These are phyloP conservation scores for Pseudocercospora pini-densiflorae DNA, from an alignment of 2,329 filamentous ascomycete species.

Conservation along the genomic window DNA sequence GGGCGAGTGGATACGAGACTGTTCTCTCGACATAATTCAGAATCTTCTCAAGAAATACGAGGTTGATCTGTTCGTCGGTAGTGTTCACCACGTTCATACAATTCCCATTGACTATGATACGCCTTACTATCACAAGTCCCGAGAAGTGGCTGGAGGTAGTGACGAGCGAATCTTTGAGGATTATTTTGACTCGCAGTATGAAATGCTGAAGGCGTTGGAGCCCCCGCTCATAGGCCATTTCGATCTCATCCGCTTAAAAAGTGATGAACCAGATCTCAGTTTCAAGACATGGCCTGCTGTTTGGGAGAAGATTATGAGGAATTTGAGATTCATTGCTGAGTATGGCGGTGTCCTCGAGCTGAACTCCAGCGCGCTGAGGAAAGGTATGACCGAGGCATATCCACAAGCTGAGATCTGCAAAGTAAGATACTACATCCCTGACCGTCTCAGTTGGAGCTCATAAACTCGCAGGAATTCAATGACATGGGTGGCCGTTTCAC, in stretches of 20 bases:
- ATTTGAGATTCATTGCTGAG: constrained; percentile 69
- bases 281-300: constrained; percentile 53
- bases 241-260: constrained; percentile 84
- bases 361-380: constrained; percentile 84
- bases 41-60: constrained; percentile 62
- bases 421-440: constrained; percentile 50
- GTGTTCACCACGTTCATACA: constrained; percentile 84
- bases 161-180: constrained; percentile 77
- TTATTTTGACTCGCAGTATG: constrained; percentile 87
- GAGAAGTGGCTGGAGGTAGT: constrained; percentile 59
- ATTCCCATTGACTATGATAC: constrained; percentile 88
- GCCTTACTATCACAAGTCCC: constrained; percentile 68
- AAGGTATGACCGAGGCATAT: constrained; percentile 90
- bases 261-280: constrained; percentile 67
- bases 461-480: constrained; percentile 65
- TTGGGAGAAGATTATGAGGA: constrained; percentile 75
- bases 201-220: constrained; percentile 73
- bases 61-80: constrained; percentile 91
- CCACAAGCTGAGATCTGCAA: constrained; percentile 78
- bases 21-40: constrained; percentile 64
- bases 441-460: constrained; percentile 3
- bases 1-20: constrained; percentile 84
- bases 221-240: constrained; percentile 91
- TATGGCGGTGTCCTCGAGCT: constrained; percentile 88
- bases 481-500: constrained; percentile 79